Percentiles rank a stretch among this genome's conserved stretches.
These are phyloP conservation scores for Scutellaria baicalensis DNA, from an alignment of 257 asterid species.

Conservation along the genomic window DNA sequence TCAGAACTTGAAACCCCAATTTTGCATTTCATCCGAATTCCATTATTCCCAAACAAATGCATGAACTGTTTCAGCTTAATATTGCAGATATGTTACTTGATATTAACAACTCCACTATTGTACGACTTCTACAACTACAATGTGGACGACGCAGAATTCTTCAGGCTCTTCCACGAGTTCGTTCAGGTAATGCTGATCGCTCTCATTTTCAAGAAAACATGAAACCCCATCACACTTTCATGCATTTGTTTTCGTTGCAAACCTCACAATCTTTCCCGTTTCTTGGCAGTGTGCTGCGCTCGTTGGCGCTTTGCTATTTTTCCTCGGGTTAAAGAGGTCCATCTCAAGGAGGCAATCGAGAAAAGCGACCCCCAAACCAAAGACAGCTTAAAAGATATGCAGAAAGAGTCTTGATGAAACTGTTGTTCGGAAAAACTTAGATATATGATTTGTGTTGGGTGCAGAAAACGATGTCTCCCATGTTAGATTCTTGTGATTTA, in stretches of 20 bases:
- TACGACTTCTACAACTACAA: constrained; percentile 53
- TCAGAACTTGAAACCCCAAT: constrained; percentile 18
- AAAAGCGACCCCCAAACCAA: constrained; percentile 51
- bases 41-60: neutral
- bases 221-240: neutral
- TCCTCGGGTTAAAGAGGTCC: constrained; percentile 78
- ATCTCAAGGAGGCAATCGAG: constrained; percentile 50
- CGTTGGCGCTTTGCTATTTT: constrained; percentile 68
- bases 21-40: neutral
- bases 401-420: neutral
- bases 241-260: neutral
- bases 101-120: constrained; percentile 54
- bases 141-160: constrained; percentile 54
- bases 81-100: constrained; percentile 60
- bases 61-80: neutral
- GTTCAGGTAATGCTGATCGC: constrained; percentile 50
- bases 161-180: constrained; percentile 42
- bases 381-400: constrained; percentile 39
- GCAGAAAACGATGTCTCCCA: neutral
- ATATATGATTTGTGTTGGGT: neutral
- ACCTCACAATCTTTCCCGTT: neutral
- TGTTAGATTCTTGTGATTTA: neutral
- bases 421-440: neutral
- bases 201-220: neutral
- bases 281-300: constrained; percentile 50